Base-by-base conservation (phyloP, 768 basidiomycete genomes). In the Leccinum boreale region DNA sequence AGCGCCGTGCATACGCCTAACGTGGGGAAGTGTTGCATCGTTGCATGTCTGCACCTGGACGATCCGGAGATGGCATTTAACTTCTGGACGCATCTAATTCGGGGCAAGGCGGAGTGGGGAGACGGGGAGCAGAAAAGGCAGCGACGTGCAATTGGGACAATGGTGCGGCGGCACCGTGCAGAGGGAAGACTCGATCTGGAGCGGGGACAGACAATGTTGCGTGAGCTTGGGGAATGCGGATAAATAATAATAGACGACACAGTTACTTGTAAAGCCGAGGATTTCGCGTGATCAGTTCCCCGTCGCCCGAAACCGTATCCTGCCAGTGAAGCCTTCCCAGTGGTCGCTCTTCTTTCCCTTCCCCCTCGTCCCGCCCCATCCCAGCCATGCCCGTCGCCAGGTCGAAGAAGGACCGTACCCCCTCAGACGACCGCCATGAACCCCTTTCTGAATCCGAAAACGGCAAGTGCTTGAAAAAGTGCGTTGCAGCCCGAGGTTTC, bases 381-480 rank as follows among this genome's bases (percentile, higher is more conserved):
- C 3, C 24, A 28, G 12, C 33, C 69, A 89, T 89, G 88, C 84
- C 88, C 73, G 81, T 78, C 65, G 79, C 82, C 61, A 82, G 86
- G 67, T 76, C 81, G 68, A 86, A 86, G 79, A 86, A 86, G 79
- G 84, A 84, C 75, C 75, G 67, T 55, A 78, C 83, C 61, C 80
- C 49, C 19, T 31, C 49, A 19, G 49, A 50, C 84, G 85, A 86
- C 79, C 85, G 85, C 71, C 74, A 81, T 77, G 81, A 83, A 72
- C 33, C 39, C 64, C 67, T 74, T 71, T 70, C 83, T 81, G 85
- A 87, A 80, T 70, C 83, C 81, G 85, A 87, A 80, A 86, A 81
- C 75, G 83, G 79, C 78, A 88, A 85, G 77, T 81, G 79, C 76
- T 89, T 89, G 79, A 81, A 87, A 84, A 90, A 89, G 87, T 89